These are phyloP conservation scores for Trichosporon asahii DNA, from an alignment of 1,284 basidiomycete genomes.

Conservation along the genomic window DNA sequence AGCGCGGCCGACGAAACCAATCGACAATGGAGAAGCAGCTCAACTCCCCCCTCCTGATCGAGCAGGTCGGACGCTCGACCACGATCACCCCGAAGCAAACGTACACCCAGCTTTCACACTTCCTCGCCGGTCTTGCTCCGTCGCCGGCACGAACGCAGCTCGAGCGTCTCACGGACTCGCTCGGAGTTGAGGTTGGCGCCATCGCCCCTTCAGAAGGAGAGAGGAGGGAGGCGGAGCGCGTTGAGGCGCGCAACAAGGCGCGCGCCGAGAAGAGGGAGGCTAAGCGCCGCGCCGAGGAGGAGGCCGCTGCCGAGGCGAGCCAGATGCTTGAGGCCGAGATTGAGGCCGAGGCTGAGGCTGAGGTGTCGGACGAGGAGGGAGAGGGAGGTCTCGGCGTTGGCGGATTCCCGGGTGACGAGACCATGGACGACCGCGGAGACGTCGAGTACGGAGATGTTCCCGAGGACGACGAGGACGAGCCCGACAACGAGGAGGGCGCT, in stretches of 20 bases:
- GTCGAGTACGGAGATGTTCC: conserved; percentile 42
- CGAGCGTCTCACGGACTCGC: conserved; percentile 47
- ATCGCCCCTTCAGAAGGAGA: conserved; percentile 41
- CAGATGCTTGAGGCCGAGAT: conserved; percentile 23
- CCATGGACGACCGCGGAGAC: conserved; percentile 36
- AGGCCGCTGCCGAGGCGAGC: conserved; percentile 28
- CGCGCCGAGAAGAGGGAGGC: conserved; percentile 29
- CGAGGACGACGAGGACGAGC: conserved; percentile 41
- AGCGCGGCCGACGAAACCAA: neutral
- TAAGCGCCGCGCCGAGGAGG: conserved; percentile 19
- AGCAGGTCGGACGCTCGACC: conserved; percentile 31
- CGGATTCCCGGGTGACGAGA: conserved; percentile 30
- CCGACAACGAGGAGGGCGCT: conserved; percentile 35
- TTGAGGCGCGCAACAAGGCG: conserved; percentile 27
- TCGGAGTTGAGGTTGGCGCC: conserved; percentile 46
- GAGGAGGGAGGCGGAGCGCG: conserved; percentile 34
- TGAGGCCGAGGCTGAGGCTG: conserved; percentile 22
- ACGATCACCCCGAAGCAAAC: conserved; percentile 32
- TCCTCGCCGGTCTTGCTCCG: conserved; percentile 31
- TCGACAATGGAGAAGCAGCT: conserved; percentile 46
- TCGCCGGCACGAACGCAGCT: conserved; percentile 45
- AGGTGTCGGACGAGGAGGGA: conserved; percentile 20
- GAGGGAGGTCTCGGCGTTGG: conserved; percentile 31
- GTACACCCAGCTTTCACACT: conserved; percentile 36
- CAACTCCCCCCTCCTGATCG: conserved; percentile 44